Evolutionary conservation across 768 basidiomycete species (phyloP), one percentile per base, ranked within the genome.

Genomic region (Hericium coralloides): DNA sequence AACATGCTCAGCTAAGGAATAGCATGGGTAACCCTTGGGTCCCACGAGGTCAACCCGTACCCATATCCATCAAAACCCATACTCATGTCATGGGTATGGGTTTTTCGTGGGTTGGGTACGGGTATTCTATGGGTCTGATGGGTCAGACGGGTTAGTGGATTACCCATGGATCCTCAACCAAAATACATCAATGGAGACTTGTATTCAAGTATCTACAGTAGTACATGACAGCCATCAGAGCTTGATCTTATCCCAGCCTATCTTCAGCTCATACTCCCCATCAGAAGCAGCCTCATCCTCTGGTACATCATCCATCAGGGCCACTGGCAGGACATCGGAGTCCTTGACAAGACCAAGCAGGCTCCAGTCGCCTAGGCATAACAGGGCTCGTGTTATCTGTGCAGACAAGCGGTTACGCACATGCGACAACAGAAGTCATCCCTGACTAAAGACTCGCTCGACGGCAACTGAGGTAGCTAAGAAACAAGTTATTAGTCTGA

Each of bases 311-410:
- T 49, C 37, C 17, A 58, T 43, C 52, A 41, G 38, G 2, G 55
- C 51, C 0, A 58, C 61, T 7, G 20, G 41, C 18, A 36, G 22
- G 14, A 72, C 45, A 60, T 72, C 68, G 15, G 55, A 37, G 39
- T 61, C 58, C 51, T 61, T 59, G 15, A 72, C 55, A 12, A 66
- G 57, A 1, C 64, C 65, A 8, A 62, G 12, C 20, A 12, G 4
- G 43, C 65, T 67, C 72, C 73, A 74, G 12, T 38, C 52, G 10
- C 68, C 62, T 1, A 73, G 53, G 53, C 72, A 74, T 38, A 73
- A 39, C 7, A 72, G 58, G 2, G 68, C 68, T 14, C 62, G 56
- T 0, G 63, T 70, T 1, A 65, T 61, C 58, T 73, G 64, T 0
- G 61, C 63, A n/a, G 60, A 63, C 10, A 74, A 57, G 0, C 62